phyloP scores from a whole-genome alignment of 106 monocot genomes.

The Platanthera guangdongensis region DNA sequence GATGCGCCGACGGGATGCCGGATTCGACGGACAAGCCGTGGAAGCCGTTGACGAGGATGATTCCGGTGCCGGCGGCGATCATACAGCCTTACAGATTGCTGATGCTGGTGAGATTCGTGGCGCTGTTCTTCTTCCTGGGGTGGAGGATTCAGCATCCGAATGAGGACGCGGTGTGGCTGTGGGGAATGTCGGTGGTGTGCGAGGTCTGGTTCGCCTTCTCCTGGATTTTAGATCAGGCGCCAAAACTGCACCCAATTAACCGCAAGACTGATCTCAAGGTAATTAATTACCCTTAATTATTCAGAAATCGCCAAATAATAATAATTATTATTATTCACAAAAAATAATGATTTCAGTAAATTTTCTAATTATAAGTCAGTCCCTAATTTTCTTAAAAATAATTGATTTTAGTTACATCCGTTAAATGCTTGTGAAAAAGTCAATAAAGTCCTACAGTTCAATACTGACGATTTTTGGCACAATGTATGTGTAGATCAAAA shows the following conservation, averaged over 20 bases:
- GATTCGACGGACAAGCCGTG: conserved; percentile 46
- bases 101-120: conserved; percentile 29
- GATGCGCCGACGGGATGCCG: conserved; percentile 20
- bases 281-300: neutral
- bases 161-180: conserved; percentile 52
- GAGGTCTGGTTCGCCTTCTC: conserved; percentile 74
- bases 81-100: conserved; percentile 34
- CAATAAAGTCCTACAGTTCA: no score
- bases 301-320: no score
- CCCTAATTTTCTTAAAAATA: no score
- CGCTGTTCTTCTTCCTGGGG: conserved; percentile 31
- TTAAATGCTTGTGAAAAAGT: no score
- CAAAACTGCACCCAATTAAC: conserved; percentile 51
- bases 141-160: conserved; percentile 50
- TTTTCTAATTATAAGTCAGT: no score
- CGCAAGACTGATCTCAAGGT: conserved; percentile 37
- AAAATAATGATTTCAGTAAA: no score
- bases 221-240: conserved; percentile 59
- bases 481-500: no score
- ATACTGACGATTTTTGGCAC: no score
- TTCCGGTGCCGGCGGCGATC: conserved; percentile 20
- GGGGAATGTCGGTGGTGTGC: conserved; percentile 36
- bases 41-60: conserved; percentile 56
- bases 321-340: no score
- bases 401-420: no score